Conservation (phyloP, 768 basidiomycete species). For the Leccinum arenicola region DNA sequence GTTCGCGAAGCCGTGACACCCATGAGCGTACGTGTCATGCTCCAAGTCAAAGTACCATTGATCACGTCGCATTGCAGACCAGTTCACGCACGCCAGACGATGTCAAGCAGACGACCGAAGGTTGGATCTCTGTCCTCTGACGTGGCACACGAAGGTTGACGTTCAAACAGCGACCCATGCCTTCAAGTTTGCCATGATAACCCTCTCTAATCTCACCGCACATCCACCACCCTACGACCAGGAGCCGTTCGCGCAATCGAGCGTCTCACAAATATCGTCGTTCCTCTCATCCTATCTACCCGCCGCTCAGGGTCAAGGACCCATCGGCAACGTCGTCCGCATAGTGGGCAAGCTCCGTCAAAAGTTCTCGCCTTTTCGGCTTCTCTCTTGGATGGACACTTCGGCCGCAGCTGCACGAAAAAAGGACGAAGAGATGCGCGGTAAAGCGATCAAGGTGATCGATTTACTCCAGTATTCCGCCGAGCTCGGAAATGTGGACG, state of each 20-base stretch:
- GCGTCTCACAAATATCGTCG: slow-evolving; percentile 44
- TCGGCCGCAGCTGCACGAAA: slow-evolving; percentile 43
- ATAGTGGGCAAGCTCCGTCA: slow-evolving; percentile 66
- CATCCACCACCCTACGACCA: slow-evolving; percentile 55
- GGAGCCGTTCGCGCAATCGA: slow-evolving; percentile 39
- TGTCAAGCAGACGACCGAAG: slow-evolving; percentile 50
- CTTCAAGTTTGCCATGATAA: slow-evolving; percentile 71
- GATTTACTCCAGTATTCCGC: slow-evolving; percentile 80
- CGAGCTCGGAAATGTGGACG: slow-evolving; percentile 74
- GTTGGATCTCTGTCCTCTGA: slow-evolving; percentile 28
- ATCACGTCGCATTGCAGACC: slow-evolving; percentile 12
- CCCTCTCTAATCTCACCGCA: slow-evolving; percentile 62
- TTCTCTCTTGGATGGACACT: slow-evolving; percentile 41
- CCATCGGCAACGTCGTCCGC: slow-evolving; percentile 66
- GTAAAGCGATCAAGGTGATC: slow-evolving; percentile 77
- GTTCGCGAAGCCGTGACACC: slow-evolving; percentile 15
- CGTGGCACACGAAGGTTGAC: slow-evolving; percentile 1
- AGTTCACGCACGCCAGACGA: slow-evolving; percentile 18
- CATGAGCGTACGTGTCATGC: slow-evolving; percentile 4
- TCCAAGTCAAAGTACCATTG: background rate
- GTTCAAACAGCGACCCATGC: slow-evolving; percentile 56
- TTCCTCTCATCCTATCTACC: slow-evolving; percentile 67
- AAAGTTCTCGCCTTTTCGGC: slow-evolving; percentile 49
- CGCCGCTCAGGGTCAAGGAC: slow-evolving; percentile 73
- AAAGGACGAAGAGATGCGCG: slow-evolving; percentile 63